Base-by-base conservation (phyloP, 2,329 filamentous ascomycete genomes). In the Ustulina deusta region DNA sequence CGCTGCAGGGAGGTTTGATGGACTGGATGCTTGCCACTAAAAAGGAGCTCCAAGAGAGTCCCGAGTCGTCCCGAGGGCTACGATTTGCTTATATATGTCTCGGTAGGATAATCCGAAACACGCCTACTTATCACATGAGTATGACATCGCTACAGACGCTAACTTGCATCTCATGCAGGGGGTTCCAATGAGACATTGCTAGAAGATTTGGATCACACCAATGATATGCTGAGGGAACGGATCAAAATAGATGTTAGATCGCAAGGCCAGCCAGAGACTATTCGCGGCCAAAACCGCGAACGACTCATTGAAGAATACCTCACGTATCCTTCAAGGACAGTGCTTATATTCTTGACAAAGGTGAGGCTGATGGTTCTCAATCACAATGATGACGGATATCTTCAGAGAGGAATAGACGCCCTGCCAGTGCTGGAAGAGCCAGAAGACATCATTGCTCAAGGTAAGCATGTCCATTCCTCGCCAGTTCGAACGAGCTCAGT, bases 211-310 rank as follows among this genome's bases (percentile, higher is more conserved):
- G 64, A 75, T 1, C 74, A 78, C 54, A 66, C 71, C 3, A 2
- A 46, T 11, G 64, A 59, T 25, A 79, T 80, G 77, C 64, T 71
- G 61, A 73, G 62, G 13, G 68, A 75, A 51, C 72, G 77, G 57
- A 71, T 78, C 61, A 77, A 79, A 62, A 74, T 78, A 36, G 77
- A 79, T 52, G 62, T 70, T 42, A 76, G 73, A 72, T 77, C 76
- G 0, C 49, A 66, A 9, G 78, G 78, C 3, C 38, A 77, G 6
- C 74, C 77, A 36, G 76, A 79, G 58, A 25, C 4, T 22, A 70
- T 76, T 32, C 72, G 78, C 34, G 59, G 70, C 22, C 66, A 73
- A 10, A 76, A 73, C 49, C 74, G 78, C 13, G 59, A 72, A 25
- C 63, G 73, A 10, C 69, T 78, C 13, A 60, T 62, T 34, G 69